Base-by-base conservation (phyloP, 1,284 basidiomycete species). In the Kalmanozyma brasiliensis region DNA sequence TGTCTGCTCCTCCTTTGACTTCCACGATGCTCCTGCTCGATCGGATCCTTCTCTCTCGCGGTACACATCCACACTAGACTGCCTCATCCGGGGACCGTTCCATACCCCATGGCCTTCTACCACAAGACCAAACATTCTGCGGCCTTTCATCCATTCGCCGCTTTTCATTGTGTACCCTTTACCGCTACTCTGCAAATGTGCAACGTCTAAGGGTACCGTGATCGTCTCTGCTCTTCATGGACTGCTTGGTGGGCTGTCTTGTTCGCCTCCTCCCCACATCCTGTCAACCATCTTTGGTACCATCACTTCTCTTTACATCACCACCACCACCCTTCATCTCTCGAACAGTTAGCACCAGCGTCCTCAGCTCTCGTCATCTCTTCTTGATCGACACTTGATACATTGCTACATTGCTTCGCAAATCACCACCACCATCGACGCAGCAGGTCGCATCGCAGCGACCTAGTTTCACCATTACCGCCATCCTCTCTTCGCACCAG, bases 401-500 rank as follows among this genome's bases (percentile, higher is more conserved):
- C n/a, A n/a, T n/a, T n/a, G n/a, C n/a, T n/a, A n/a, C n/a, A n/a
- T n/a, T n/a, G n/a, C n/a, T n/a, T n/a, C n/a, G n/a, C n/a, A n/a
- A n/a, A n/a, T n/a, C n/a, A n/a, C n/a, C n/a, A n/a, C n/a, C n/a
- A n/a, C n/a, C n/a, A n/a, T n/a, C n/a, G n/a, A n/a, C n/a, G n/a
- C 26, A 29, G 13, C 55, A 65, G 63, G 57, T 66, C 63, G 63
- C 57, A 52, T 1, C 20, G 8, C 35, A 42, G 59, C 59, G 49
- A 33, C 55, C 55, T 43, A 44, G 35, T 52, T 51, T 49, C 55
- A 59, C 44, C 55, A 68, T 68, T 59, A 52, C 65, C 51, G 51
- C 53, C 46, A 24, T 63, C 40, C 29, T 46, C 38, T 20, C 48
- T 29, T 17, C 49, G 8, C 46, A 58, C 65, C 65, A 63, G 65